Evolutionary conservation across 768 basidiomycete genomes (phyloP).

Genomic region (Asterophora parasitica): DNA sequence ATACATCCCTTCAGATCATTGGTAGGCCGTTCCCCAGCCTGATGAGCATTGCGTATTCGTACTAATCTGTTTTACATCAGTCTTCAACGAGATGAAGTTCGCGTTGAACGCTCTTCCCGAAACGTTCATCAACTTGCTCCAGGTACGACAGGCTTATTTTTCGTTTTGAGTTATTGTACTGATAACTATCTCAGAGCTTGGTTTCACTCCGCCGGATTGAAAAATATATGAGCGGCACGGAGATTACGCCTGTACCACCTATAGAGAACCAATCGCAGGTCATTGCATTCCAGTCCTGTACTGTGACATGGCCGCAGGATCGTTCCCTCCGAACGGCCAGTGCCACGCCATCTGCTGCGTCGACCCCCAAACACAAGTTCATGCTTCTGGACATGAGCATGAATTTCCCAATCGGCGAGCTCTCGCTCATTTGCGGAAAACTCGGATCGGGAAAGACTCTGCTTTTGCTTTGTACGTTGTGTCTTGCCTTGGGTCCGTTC

Average conservation of each 20-base stretch:
- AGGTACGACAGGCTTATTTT: slow-evolving; percentile 35
- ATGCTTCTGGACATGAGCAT: slow-evolving; percentile 73
- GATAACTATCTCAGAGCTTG: slow-evolving; percentile 42
- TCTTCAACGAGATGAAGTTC: slow-evolving; percentile 86
- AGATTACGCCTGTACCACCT: slow-evolving; percentile 62
- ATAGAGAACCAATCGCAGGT: slow-evolving; percentile 50
- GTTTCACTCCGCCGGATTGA: slow-evolving; percentile 90
- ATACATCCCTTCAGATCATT: slow-evolving; percentile 39
- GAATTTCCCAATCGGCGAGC: slow-evolving; percentile 71
- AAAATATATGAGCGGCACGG: slow-evolving; percentile 74
- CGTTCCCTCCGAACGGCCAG: slow-evolving; percentile 37
- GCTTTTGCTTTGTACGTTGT: slow-evolving; percentile 54
- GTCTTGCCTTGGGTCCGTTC: background rate
- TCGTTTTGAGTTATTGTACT: background rate
- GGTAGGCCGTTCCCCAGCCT: slow-evolving; percentile 27
- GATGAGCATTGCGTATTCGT: background rate
- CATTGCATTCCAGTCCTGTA: slow-evolving; percentile 79
- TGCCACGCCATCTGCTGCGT: slow-evolving; percentile 46
- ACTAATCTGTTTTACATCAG: slow-evolving; percentile 27
- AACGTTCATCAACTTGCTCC: slow-evolving; percentile 85
- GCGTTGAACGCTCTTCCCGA: slow-evolving; percentile 86
- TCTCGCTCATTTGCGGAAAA: slow-evolving; percentile 85
- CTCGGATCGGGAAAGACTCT: slow-evolving; percentile 88
- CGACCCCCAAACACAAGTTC: slow-evolving; percentile 79
- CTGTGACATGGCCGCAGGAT: slow-evolving; percentile 88